phyloP scores from a whole-genome alignment of 495 filamentous ascomycete species.

The Neurospora hispaniola region DNA sequence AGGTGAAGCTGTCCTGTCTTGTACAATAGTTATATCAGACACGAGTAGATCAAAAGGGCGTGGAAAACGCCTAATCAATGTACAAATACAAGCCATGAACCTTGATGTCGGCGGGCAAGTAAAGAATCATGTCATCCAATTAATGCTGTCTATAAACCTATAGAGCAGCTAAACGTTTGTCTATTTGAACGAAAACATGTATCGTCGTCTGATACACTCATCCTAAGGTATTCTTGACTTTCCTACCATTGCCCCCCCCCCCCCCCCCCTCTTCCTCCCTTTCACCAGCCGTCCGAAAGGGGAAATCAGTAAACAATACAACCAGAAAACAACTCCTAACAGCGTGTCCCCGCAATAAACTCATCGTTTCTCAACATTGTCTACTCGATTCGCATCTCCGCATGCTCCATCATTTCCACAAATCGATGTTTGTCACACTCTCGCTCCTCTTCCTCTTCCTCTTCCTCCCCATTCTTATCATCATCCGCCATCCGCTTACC shows the following conservation, averaged over 20 bases:
- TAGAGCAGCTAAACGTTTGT: not conserved
- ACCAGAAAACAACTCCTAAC: not conserved
- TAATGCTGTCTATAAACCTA: not conserved
- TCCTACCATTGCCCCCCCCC: not conserved
- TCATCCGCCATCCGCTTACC: not conserved
- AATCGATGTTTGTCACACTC: not conserved
- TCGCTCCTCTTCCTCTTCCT: not conserved
- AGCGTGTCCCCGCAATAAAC: not conserved
- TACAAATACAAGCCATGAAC: constrained; percentile 3
- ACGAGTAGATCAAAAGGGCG: constrained; percentile 2
- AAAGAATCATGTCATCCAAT: not conserved
- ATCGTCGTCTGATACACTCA: not conserved
- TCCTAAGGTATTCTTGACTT: not conserved
- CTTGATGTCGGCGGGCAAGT: not conserved
- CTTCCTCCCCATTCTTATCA: not conserved
- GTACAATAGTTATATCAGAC: constrained; percentile 16
- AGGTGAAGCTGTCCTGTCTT: constrained; percentile 1
- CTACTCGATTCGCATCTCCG: not conserved
- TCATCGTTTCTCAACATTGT: not conserved
- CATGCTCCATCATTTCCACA: not conserved
- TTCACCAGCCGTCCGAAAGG: not conserved
- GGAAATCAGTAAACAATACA: not conserved
- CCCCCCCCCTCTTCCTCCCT: not conserved
- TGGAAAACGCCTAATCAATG: not conserved
- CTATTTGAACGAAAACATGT: not conserved